Evolutionary conservation across 306 rosid genomes (phyloP), one percentile per base, ranked within the genome.

Genomic region (Citrullus colocynthis): DNA sequence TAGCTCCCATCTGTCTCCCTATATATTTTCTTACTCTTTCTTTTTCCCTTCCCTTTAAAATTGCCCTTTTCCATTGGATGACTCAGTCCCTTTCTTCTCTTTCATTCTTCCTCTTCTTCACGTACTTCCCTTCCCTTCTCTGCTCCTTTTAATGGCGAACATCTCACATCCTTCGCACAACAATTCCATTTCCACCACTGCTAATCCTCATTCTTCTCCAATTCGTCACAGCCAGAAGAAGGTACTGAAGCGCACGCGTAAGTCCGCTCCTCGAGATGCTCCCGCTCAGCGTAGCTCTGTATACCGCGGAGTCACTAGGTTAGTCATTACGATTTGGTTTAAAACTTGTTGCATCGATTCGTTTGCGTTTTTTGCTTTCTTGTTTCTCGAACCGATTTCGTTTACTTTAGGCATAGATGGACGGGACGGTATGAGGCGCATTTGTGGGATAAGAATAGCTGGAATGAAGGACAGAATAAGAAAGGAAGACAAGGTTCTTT

Each of bases 391-490:
- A 16, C 49, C 74, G 6, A 36, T 83, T 52, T 34, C 28, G 34
- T 60, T 70, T n/a, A 24, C 57, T n/a, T 79, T 45, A 94, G 98
- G 79, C 98, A 92, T 82, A 91, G 98, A 44, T 94, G 97, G 98
- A 94, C 98, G 4, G 97, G 98, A 45, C 86, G 98, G 4, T 94
- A 87, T 49, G 98, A 94, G 72, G 98, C 98, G 86, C 98, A 94
- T 84, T 84, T 94, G 88, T 94, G 98, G 98, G 98, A 94, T 80
- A 94, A 90, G 84, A 89, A 90, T 84, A 87, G 93, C 78, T 92
- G 96, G 97, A 94, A 94, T 59, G 91, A 89, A 75, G 92, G 95
- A 8, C 95, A 92, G 78, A 94, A 78, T 84, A 94, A 94, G 82
- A 94, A 94, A 86, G 98, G 98, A 84, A 86, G 96, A 89, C 98